Evolutionary conservation across 2,329 filamentous ascomycete genomes (phyloP).

Genomic region (Parastagonospora avenae): DNA sequence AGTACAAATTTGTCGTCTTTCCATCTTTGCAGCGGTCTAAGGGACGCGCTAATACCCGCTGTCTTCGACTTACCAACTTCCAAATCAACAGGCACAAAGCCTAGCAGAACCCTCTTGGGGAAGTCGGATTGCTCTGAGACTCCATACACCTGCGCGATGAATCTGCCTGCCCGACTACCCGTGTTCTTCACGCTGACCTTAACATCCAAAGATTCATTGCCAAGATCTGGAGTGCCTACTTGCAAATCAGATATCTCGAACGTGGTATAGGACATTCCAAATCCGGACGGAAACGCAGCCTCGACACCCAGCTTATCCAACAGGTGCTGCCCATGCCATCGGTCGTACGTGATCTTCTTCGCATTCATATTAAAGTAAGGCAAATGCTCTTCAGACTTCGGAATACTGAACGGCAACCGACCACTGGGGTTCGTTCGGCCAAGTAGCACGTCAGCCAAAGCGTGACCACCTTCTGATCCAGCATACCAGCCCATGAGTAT

Average conservation of each 20-base stretch:
- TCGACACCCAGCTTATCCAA: background rate
- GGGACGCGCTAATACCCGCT: background rate
- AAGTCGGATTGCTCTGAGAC: background rate
- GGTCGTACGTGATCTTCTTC: background rate
- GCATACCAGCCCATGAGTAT: no score
- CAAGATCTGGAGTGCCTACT: background rate
- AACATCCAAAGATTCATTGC: background rate
- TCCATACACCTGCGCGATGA: background rate
- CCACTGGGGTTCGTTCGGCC: background rate
- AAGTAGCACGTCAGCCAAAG: background rate
- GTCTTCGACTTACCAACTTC: background rate
- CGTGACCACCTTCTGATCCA: no score
- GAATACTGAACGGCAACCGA: background rate
- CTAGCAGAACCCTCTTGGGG: background rate
- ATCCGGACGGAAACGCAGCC: background rate
- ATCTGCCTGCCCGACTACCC: background rate
- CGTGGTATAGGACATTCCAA: background rate
- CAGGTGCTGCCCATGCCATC: background rate
- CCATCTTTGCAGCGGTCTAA: background rate
- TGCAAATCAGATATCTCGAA: background rate
- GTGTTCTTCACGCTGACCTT: background rate
- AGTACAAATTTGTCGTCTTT: background rate
- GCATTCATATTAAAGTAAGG: background rate
- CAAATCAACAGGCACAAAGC: background rate
- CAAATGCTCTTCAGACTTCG: background rate